These are phyloP conservation scores for Biscutella laevigata DNA, from an alignment of 441 rosid species.

Conservation along the genomic window DNA sequence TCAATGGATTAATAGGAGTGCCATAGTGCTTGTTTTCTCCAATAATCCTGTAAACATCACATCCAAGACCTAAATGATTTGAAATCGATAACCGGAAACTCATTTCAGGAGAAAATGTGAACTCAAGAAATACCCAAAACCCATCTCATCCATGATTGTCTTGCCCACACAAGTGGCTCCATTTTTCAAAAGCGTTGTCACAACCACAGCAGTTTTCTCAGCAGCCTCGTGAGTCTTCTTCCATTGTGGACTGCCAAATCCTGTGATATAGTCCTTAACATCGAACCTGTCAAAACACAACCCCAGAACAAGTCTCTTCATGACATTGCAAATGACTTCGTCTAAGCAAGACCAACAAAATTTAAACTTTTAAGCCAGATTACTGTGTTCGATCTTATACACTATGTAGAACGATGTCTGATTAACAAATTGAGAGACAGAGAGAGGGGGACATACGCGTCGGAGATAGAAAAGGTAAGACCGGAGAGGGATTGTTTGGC, in stretches of 20 bases:
- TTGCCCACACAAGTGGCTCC: constrained; percentile 93
- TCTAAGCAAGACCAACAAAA: constrained; percentile 6
- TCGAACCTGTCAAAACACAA: constrained; percentile 51
- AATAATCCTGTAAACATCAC: constrained; percentile 37
- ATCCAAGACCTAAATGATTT: neutral
- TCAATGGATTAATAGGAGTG: constrained; percentile 63
- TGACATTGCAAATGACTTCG: neutral
- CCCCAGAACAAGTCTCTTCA: neutral
- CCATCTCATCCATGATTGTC: constrained; percentile 79
- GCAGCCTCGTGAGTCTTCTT: constrained; percentile 63
- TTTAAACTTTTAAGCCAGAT: neutral
- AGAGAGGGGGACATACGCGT: constrained; percentile 38
- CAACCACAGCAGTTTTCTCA: constrained; percentile 60
- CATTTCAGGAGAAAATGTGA: neutral
- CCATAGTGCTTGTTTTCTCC: constrained; percentile 87
- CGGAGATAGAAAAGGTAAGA: constrained; percentile 71
- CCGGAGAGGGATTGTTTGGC: constrained; percentile 60
- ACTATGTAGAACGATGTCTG: no score
- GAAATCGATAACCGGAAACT: neutral
- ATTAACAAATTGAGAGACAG: neutral
- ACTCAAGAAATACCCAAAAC: constrained; percentile 47
- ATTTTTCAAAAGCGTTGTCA: constrained; percentile 57
- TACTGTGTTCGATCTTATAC: no score
- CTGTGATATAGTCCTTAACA: constrained; percentile 62
- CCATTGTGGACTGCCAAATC: constrained; percentile 88